Evolutionary conservation across 2,329 filamentous ascomycete species (phyloP).

Genomic region (Plenodomus lindquistii): DNA sequence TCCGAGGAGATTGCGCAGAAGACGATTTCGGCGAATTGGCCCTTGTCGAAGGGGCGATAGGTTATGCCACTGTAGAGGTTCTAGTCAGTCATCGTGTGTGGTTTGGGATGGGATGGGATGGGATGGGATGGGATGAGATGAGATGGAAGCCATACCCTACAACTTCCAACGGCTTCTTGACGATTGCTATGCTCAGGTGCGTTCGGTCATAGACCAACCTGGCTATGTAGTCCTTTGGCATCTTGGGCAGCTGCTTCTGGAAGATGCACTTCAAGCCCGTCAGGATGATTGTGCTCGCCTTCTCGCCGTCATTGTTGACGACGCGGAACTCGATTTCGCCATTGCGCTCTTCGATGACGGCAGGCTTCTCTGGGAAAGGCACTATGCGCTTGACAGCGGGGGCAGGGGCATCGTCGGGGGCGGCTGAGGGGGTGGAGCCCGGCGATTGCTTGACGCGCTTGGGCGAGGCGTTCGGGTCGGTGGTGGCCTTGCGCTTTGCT

Average conservation of each 20-base stretch:
- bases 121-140: too few relatives aligned
- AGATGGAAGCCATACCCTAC: slow-evolving; percentile 57
- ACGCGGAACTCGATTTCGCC: slow-evolving; percentile 97
- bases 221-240: slow-evolving; percentile 99
- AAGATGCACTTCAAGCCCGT: slow-evolving; percentile 97
- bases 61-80: slow-evolving; percentile 75
- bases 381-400: slow-evolving; percentile 64
- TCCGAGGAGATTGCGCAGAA: slow-evolving; percentile 98
- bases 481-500: slow-evolving; percentile 75
- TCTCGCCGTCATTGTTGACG: slow-evolving; percentile 91
- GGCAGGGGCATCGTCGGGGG: slow-evolving; percentile 31
- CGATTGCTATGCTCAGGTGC: slow-evolving; percentile 93
- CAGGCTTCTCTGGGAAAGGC: slow-evolving; percentile 90
- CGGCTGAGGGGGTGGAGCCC: slow-evolving; percentile 40
- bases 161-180: slow-evolving; percentile 95
- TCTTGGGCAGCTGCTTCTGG: slow-evolving; percentile 97
- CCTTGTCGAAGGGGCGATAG: slow-evolving; percentile 89
- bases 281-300: slow-evolving; percentile 89
- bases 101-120: too few relatives aligned
- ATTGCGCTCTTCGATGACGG: slow-evolving; percentile 88
- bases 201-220: slow-evolving; percentile 96
- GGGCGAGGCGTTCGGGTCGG: slow-evolving; percentile 63
- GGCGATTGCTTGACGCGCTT: slow-evolving; percentile 59
- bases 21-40: slow-evolving; percentile 95
- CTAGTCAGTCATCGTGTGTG: not conserved